Evolutionary conservation across 202 grass and related monocot species (phyloP).

Genomic region (Zoysia matrella): DNA sequence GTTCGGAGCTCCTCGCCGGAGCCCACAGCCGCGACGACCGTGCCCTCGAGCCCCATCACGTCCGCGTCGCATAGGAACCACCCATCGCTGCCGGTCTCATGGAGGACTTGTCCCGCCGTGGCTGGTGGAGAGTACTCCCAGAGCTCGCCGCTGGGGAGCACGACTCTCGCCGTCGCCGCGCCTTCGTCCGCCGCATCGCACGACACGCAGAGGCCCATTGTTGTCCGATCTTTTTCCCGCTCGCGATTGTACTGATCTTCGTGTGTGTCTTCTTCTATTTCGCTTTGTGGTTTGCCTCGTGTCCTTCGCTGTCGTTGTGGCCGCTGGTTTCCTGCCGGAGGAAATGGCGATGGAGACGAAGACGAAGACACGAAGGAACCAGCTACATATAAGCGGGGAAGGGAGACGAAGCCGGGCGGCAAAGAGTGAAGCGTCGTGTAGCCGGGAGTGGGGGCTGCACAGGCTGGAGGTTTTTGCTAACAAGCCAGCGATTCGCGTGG

Average conservation of each 20-base stretch:
- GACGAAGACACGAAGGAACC: background rate
- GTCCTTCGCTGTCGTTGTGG: background rate
- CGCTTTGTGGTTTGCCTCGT: background rate
- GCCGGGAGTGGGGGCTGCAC: conserved; percentile 42
- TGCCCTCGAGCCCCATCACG: conserved; percentile 67
- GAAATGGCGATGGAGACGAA: conserved; percentile 14
- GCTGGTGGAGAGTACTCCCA: conserved; percentile 62
- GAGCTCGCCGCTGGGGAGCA: conserved; percentile 66
- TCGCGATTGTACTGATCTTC: no score
- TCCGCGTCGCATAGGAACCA: conserved; percentile 91
- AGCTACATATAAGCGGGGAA: conserved; percentile 39
- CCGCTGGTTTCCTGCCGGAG: conserved; percentile 22
- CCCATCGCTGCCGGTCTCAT: conserved; percentile 36
- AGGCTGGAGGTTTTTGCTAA: conserved; percentile 51
- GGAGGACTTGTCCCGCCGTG: conserved; percentile 41
- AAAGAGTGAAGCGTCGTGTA: conserved; percentile 54
- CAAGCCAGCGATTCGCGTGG: conserved; percentile 21
- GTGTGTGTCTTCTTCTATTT: no score
- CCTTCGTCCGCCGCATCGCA: conserved; percentile 38
- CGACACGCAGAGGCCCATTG: conserved; percentile 70
- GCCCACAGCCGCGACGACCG: conserved; percentile 45
- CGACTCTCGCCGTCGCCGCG: conserved; percentile 55
- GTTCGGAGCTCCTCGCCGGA: conserved; percentile 52
- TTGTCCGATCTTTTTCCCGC: background rate
- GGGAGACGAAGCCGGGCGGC: background rate